phyloP scores from a whole-genome alignment of 2,329 filamentous ascomycete genomes.

The Claviceps sp. region DNA sequence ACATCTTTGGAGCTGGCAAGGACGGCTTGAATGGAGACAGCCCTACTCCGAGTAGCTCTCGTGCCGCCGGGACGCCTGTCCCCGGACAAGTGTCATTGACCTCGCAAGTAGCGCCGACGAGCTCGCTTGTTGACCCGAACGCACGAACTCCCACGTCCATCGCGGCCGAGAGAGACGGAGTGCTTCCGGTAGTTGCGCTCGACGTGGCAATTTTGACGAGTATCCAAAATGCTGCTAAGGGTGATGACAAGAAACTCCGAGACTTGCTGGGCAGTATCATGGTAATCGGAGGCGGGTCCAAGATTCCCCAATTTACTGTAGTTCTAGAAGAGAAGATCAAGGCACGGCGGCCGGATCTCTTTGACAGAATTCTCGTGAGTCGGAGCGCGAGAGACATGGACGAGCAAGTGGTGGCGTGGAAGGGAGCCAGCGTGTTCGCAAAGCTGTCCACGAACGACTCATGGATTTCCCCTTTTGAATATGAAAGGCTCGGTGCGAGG shows the following conservation, averaged over 20 bases:
- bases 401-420: conserved; percentile 95
- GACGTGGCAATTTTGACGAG: conserved; percentile 83
- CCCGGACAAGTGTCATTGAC: conserved; percentile 19
- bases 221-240: conserved; percentile 73
- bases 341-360: conserved; percentile 45
- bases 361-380: conserved; percentile 48
- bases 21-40: conserved; percentile 34
- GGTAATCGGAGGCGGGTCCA: conserved; percentile 74
- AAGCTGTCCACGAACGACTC: conserved; percentile 87
- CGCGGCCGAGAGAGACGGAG: conserved; percentile 60
- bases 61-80: conserved; percentile 33
- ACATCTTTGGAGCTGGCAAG: conserved; percentile 38
- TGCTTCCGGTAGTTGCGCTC: conserved; percentile 70
- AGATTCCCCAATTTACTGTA: conserved; percentile 65
- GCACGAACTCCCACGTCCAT: conserved; percentile 38
- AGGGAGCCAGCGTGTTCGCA: conserved; percentile 92
- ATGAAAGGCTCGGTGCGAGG: conserved; percentile 70
- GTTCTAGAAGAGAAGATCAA: conserved; percentile 76
- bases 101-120: conserved; percentile 24
- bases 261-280: conserved; percentile 86
- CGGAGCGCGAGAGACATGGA: conserved; percentile 82
- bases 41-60: conserved; percentile 38
- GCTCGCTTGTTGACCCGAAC: conserved; percentile 36
- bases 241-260: conserved; percentile 83
- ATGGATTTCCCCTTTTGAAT: conserved; percentile 82